These are phyloP conservation scores for Monascus purpureus DNA, from an alignment of 495 filamentous ascomycete genomes.

Conservation along the genomic window DNA sequence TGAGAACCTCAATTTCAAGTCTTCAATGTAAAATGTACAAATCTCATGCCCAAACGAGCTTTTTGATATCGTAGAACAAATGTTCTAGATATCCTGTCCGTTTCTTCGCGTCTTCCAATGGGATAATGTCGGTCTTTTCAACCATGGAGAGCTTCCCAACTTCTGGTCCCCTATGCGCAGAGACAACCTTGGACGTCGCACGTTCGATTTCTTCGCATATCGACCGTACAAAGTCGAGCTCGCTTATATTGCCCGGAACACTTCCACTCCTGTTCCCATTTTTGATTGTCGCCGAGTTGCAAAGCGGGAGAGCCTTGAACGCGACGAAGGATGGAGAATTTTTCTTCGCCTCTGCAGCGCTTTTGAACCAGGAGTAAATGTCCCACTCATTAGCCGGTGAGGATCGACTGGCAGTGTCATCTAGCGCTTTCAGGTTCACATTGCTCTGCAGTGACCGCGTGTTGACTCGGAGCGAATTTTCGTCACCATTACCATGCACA, in stretches of 20 bases:
- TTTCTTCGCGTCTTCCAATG: constrained; percentile 68
- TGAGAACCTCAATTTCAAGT: too few species aligned
- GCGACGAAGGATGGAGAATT: constrained; percentile 37
- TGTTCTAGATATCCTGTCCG: constrained; percentile 79
- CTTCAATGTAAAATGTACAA: too few species aligned
- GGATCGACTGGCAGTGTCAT: constrained; percentile 9
- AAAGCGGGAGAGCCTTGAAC: constrained; percentile 35
- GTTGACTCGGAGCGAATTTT: constrained; percentile 61
- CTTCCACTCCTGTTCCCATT: constrained; percentile 13
- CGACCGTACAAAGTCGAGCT: constrained; percentile 52
- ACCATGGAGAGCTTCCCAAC: constrained; percentile 23
- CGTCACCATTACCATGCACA: constrained; percentile 51
- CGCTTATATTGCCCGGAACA: constrained; percentile 35
- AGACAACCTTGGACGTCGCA: constrained; percentile 27
- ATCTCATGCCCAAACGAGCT: constrained; percentile 77
- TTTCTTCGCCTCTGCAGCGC: constrained; percentile 13
- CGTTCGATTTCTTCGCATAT: constrained; percentile 50
- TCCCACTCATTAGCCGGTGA: constrained; percentile 24
- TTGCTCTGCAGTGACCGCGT: constrained; percentile 63
- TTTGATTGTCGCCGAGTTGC: constrained; percentile 31
- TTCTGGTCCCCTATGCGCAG: constrained; percentile 13
- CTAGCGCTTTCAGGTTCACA: constrained; percentile 15
- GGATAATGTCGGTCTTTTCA: constrained; percentile 65
- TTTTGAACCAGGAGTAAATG: constrained; percentile 27
- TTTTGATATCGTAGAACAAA: constrained; percentile 74